A percentile compares a stretch with the other conserved stretches of the same genome.
Evolutionary conservation across 2,329 filamentous ascomycete species (phyloP).

Genomic region (Paecilomyces niveus): DNA sequence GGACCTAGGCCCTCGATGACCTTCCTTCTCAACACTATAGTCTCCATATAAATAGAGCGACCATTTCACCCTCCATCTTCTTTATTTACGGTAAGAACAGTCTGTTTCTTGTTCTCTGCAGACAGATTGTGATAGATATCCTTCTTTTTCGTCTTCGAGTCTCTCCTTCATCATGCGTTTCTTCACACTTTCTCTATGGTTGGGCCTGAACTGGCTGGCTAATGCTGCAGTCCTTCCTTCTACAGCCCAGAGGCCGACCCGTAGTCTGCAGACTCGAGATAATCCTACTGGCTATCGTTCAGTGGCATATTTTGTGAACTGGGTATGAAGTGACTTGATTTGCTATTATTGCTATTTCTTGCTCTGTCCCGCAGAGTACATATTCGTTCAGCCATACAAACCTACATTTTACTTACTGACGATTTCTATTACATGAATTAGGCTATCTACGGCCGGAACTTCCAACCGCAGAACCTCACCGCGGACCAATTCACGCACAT

Average conservation of each 20-base stretch:
- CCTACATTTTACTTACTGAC: background rate
- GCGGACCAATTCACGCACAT: constrained; percentile 78
- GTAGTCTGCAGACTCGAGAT: background rate
- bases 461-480: constrained; percentile 77
- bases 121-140: background rate
- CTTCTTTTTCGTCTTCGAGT: background rate
- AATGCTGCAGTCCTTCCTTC: constrained; percentile 1
- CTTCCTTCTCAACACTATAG: background rate
- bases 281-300: constrained; percentile 18
- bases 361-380: background rate
- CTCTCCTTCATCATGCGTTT: background rate
- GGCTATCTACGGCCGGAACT: constrained; percentile 82
- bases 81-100: background rate
- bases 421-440: background rate
- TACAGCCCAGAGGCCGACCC: background rate
- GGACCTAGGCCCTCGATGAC: background rate
- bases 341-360: background rate
- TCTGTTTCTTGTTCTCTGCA: background rate
- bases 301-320: constrained; percentile 42
- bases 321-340: constrained; percentile 22
- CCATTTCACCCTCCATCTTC: background rate
- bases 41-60: background rate
- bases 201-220: constrained; percentile 1
- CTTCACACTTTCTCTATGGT: background rate
- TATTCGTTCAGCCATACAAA: background rate